phyloP scores from a whole-genome alignment of 1,284 basidiomycete genomes.

The Testicularia cyperi region DNA sequence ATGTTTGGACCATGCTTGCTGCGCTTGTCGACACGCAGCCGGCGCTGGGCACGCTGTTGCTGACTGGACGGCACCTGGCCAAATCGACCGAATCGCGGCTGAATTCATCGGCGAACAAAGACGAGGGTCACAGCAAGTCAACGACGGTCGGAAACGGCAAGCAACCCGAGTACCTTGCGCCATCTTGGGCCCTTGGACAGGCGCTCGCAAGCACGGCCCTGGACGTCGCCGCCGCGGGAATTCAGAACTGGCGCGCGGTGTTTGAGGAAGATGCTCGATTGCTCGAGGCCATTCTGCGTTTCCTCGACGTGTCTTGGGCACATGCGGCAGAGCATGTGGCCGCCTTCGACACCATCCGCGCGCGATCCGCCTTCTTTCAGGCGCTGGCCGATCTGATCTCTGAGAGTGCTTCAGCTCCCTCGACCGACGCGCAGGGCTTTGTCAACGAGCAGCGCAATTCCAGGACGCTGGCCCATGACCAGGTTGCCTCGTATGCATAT shows the following conservation, averaged over 20 bases:
- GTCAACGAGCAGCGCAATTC: slow-evolving; percentile 4
- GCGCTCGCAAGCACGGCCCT: slow-evolving; percentile 52
- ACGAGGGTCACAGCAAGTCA: slow-evolving; percentile 37
- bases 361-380: slow-evolving; percentile 69
- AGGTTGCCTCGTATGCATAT: slow-evolving; percentile 64
- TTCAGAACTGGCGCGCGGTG: slow-evolving; percentile 70
- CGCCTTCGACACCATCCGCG: slow-evolving; percentile 67
- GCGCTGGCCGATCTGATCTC: slow-evolving; percentile 68
- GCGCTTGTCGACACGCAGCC: slow-evolving; percentile 83
- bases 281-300: slow-evolving; percentile 74
- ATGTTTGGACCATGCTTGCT: slow-evolving; percentile 80
- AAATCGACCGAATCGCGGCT: slow-evolving; percentile 33
- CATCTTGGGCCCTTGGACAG: too few relatives aligned
- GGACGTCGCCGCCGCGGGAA: slow-evolving; percentile 67
- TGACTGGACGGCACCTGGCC: slow-evolving; percentile 70
- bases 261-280: slow-evolving; percentile 70
- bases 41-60: slow-evolving; percentile 78
- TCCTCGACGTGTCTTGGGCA: slow-evolving; percentile 79
- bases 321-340: slow-evolving; percentile 75
- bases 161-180: slow-evolving; percentile 21
- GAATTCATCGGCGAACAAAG: slow-evolving; percentile 20
- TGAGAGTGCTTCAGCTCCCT: slow-evolving; percentile 67
- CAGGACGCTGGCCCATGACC: slow-evolving; percentile 63
- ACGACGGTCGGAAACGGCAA: slow-evolving; percentile 43
- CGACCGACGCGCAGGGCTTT: slow-evolving; percentile 14